Evolutionary conservation across 2,329 filamentous ascomycete species (phyloP).

Genomic region (Beauveria sp.): DNA sequence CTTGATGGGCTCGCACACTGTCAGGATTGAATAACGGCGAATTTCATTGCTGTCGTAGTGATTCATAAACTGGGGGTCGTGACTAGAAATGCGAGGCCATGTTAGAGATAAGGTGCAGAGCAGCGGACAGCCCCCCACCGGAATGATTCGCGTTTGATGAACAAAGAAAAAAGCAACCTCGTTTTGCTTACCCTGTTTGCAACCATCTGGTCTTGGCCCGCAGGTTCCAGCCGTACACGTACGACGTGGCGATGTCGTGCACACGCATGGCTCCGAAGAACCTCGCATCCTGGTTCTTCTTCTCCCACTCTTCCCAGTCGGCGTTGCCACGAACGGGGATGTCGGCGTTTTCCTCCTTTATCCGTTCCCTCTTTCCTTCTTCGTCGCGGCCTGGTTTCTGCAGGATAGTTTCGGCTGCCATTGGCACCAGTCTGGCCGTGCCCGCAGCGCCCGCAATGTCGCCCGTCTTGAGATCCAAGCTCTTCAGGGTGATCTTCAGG

Average conservation of each 20-base stretch:
- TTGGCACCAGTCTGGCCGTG: not conserved
- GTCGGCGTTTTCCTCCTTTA: not conserved
- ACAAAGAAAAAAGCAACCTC: not conserved
- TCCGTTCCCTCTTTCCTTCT: too few relatives aligned
- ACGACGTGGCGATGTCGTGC: not conserved
- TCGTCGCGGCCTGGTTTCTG: not conserved
- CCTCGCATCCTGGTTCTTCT: not conserved
- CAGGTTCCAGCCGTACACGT: not conserved
- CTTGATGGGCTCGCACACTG: not conserved
- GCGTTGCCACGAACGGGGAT: not conserved
- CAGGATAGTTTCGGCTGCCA: not conserved
- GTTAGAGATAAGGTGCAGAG: not conserved
- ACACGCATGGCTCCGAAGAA: not conserved
- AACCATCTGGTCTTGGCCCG: not conserved
- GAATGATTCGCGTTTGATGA: not conserved
- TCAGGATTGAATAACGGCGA: not conserved
- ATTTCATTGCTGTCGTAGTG: not conserved
- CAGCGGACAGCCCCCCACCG: not conserved
- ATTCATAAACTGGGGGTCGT: not conserved
- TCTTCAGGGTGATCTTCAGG: not conserved
- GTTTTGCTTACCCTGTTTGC: not conserved
- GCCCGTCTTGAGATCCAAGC: not conserved
- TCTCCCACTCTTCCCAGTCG: not conserved
- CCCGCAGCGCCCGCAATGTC: not conserved
- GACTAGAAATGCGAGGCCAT: not conserved